Evolutionary conservation across 164 flowering plant genomes (phyloP).

Genomic region (Tetracentron sinense): DNA sequence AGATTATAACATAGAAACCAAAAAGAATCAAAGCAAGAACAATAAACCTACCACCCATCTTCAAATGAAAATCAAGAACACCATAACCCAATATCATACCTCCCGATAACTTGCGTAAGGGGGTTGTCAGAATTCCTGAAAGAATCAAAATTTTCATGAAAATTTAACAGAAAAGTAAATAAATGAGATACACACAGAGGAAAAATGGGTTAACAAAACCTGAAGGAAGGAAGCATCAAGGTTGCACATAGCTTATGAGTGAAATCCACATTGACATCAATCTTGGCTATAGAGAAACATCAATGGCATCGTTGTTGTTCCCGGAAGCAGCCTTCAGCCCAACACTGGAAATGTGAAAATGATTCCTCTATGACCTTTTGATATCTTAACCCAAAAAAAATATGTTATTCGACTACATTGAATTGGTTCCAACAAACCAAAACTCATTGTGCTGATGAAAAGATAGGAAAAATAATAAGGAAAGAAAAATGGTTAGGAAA

Average conservation of each 20-base stretch:
- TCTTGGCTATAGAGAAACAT: conserved; percentile 53
- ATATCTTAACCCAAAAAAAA: too few species aligned
- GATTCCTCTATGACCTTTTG: too few species aligned
- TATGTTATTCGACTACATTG: too few species aligned
- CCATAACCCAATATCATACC: conserved; percentile 35
- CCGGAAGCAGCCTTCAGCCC: too few species aligned
- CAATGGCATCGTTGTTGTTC: too few species aligned
- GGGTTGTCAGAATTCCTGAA: conserved; percentile 54
- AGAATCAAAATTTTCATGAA: conserved; percentile 2
- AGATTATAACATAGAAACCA: neutral
- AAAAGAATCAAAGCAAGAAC: neutral
- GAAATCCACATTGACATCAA: conserved; percentile 89
- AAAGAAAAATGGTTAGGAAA: too few species aligned
- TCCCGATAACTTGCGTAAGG: conserved; percentile 74
- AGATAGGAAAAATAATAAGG: too few species aligned
- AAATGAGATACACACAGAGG: neutral
- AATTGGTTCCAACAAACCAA: too few species aligned
- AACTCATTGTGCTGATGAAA: too few species aligned
- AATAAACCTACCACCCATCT: too few species aligned
- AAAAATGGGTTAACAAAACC: conserved; percentile 32
- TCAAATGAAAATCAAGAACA: neutral
- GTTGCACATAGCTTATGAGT: conserved; percentile 81
- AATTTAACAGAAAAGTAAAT: neutral
- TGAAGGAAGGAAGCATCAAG: conserved; percentile 58
- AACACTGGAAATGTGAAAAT: too few species aligned